Conservation (phyloP, 306 rosid genomes). For the Lupinus albus region DNA sequence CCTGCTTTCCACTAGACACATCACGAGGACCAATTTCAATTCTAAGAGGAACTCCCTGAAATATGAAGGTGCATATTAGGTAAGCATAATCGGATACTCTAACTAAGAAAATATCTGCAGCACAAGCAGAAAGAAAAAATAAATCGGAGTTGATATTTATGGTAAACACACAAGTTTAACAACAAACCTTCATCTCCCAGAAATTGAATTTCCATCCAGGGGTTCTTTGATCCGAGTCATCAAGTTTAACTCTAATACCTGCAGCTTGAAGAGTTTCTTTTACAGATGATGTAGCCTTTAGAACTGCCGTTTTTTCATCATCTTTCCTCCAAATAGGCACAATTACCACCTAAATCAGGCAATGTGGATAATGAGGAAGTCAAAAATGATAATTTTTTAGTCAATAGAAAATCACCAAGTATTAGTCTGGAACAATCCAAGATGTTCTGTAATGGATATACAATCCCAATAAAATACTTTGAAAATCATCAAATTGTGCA, state of each 20-base stretch:
- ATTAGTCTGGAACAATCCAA: constrained; percentile 19
- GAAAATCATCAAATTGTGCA: neutral
- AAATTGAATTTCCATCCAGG: constrained; percentile 99
- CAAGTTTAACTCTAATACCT: constrained; percentile 79
- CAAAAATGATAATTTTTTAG: neutral
- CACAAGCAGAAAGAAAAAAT: constrained; percentile 28
- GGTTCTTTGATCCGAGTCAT: constrained; percentile 86
- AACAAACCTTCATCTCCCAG: constrained; percentile 98
- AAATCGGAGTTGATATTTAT: neutral
- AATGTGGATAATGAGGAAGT: constrained; percentile 27
- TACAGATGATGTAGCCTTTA: constrained; percentile 70
- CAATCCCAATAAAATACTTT: constrained; percentile 5
- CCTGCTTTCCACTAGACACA: constrained; percentile 84
- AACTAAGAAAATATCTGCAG: constrained; percentile 5
- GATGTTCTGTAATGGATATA: neutral
- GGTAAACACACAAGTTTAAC: constrained; percentile 21
- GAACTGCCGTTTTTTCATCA: constrained; percentile 68
- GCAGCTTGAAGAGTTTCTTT: constrained; percentile 63
- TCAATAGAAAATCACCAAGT: neutral
- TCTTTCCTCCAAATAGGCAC: constrained; percentile 97
- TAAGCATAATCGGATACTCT: constrained; percentile 21
- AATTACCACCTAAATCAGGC: constrained; percentile 74
- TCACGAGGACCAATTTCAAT: constrained; percentile 97
- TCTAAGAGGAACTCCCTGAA: constrained; percentile 95
- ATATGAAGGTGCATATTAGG: constrained; percentile 29